A percentile compares a stretch with the other conserved stretches of the same genome.
These are phyloP conservation scores for Lycium ferocissimum DNA, from an alignment of 257 asterid species.

Conservation along the genomic window DNA sequence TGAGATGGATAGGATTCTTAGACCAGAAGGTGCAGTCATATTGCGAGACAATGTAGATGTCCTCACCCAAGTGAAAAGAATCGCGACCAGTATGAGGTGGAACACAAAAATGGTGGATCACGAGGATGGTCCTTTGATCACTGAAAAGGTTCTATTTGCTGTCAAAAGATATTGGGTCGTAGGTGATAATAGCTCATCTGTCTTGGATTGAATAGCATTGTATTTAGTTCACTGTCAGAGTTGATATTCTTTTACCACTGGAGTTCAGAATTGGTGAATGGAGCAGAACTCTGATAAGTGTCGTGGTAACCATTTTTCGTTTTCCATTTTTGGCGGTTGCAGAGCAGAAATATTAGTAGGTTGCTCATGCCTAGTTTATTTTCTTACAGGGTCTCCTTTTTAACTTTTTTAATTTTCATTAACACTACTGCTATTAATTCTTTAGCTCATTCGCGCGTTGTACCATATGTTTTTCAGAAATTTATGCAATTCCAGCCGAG, in stretches of 20 bases:
- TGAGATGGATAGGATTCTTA: constrained; percentile 52
- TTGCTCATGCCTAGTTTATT: neutral
- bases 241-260: neutral
- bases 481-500: too few species aligned
- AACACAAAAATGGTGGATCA: constrained; percentile 45
- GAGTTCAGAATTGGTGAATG: neutral
- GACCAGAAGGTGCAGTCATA: constrained; percentile 59
- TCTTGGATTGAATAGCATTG: constrained; percentile 23
- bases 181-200: constrained; percentile 38
- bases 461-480: too few species aligned
- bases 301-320: constrained; percentile 13
- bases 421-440: too few species aligned
- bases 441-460: too few species aligned
- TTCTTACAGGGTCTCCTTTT: too few species aligned
- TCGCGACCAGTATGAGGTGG: constrained; percentile 55
- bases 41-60: constrained; percentile 48
- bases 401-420: too few species aligned
- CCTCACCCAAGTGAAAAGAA: constrained; percentile 42
- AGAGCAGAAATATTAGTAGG: neutral
- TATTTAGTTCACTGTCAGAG: neutral
- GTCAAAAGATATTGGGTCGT: constrained; percentile 50
- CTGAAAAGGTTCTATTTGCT: constrained; percentile 49
- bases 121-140: constrained; percentile 50
- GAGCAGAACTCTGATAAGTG: neutral
- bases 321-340: constrained; percentile 24